Conservation (phyloP, 1,284 basidiomycete genomes). For the Papiliotrema laurentii region DNA sequence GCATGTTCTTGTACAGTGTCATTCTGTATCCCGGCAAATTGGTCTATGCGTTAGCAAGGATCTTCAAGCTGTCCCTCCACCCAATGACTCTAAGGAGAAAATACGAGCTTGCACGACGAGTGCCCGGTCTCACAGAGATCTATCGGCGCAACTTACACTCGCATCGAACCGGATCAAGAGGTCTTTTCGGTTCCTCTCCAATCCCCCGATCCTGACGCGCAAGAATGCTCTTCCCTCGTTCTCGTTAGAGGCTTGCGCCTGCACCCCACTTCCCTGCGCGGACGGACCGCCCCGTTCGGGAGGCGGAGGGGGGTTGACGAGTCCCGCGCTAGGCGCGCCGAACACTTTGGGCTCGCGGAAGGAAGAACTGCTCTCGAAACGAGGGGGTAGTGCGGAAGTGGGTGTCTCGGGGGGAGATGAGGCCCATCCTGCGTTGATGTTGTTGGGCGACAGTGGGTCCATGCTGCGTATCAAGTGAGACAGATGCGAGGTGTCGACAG, state of each 20-base stretch:
- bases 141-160: no score
- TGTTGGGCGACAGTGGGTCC: conserved; percentile 9
- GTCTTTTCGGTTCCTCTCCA: conserved; percentile 90
- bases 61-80: neutral
- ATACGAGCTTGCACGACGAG: conserved; percentile 31
- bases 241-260: conserved; percentile 5
- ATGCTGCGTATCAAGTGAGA: conserved; percentile 1
- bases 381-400: conserved; percentile 5
- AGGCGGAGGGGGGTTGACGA: conserved; percentile 19
- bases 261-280: neutral
- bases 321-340: conserved; percentile 33
- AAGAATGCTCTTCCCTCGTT: conserved; percentile 56
- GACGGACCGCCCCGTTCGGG: neutral
- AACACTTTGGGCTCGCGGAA: conserved; percentile 39
- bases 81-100: neutral
- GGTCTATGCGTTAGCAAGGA: conserved; percentile 56
- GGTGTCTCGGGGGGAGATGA: neutral
- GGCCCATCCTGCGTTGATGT: conserved; percentile 1
- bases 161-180: conserved; percentile 87
- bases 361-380: conserved; percentile 1
- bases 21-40: conserved; percentile 87
- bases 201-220: conserved; percentile 74
- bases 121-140: no score
- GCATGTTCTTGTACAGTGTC: conserved; percentile 81
- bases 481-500: neutral